These are phyloP conservation scores for Aspergillus spinulosporus DNA, from an alignment of 2,329 filamentous ascomycete genomes.

Conservation along the genomic window DNA sequence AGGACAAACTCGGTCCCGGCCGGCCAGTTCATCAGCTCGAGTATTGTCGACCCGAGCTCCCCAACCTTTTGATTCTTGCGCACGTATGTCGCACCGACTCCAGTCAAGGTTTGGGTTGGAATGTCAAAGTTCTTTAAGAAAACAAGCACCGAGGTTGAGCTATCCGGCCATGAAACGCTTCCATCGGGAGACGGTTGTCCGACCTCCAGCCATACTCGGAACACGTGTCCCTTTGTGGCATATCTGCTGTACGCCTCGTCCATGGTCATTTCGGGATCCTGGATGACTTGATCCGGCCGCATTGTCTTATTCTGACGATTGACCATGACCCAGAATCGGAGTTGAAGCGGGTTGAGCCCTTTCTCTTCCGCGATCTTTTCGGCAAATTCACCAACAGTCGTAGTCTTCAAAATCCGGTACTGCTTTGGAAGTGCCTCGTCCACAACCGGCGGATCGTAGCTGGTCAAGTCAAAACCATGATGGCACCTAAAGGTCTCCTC, in stretches of 20 bases:
- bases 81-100: constrained; percentile 83
- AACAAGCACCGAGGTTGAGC: constrained; percentile 67
- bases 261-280: constrained; percentile 72
- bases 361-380: constrained; percentile 69
- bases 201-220: constrained; percentile 86
- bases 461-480: constrained; percentile 79
- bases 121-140: constrained; percentile 92
- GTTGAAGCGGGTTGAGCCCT: constrained; percentile 63
- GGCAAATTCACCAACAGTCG: constrained; percentile 74
- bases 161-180: constrained; percentile 65
- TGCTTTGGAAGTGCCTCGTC: constrained; percentile 69
- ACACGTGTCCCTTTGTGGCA: constrained; percentile 65
- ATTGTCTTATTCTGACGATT: constrained; percentile 97
- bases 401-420: constrained; percentile 73
- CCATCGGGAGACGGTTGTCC: constrained; percentile 70
- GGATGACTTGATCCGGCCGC: constrained; percentile 82
- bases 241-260: constrained; percentile 71
- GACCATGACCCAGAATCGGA: constrained; percentile 95
- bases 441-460: constrained; percentile 61
- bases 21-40: constrained; percentile 83
- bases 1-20: constrained; percentile 70
- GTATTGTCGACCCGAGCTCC: constrained; percentile 75
- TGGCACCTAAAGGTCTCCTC: constrained; percentile 78
- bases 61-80: constrained; percentile 83
- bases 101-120: constrained; percentile 70